These are phyloP conservation scores for Apiospora koreana DNA, from an alignment of 2,329 filamentous ascomycete genomes.

Conservation along the genomic window DNA sequence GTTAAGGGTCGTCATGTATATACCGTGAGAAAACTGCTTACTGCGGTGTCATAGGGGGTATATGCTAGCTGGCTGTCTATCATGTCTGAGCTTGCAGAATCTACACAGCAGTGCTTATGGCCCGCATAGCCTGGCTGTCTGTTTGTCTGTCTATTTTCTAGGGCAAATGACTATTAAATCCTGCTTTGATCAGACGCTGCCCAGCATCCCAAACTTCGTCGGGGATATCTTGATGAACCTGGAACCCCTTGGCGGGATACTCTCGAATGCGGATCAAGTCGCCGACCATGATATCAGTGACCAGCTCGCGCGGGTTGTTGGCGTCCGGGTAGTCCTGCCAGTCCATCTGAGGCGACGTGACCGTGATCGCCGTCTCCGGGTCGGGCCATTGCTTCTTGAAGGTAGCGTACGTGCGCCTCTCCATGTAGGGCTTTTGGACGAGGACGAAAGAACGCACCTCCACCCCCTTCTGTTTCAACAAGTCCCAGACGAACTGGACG, in stretches of 20 bases:
- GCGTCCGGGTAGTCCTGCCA: constrained; percentile 44
- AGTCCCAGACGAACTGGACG: constrained; percentile 42
- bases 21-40: too few species aligned
- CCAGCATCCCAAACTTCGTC: constrained; percentile 42
- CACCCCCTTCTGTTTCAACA: constrained; percentile 33
- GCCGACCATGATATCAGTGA: constrained; percentile 46
- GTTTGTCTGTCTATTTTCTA: constrained; percentile 17
- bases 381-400: constrained; percentile 49
- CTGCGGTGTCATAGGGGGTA: not conserved
- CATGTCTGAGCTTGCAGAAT: too few species aligned
- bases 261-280: constrained; percentile 45
- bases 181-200: constrained; percentile 39
- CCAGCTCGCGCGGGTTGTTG: constrained; percentile 42
- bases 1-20: too few species aligned
- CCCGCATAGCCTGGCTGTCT: too few species aligned
- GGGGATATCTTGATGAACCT: constrained; percentile 45
- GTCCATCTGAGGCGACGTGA: constrained; percentile 41
- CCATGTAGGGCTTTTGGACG: constrained; percentile 53
- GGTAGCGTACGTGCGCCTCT: constrained; percentile 46
- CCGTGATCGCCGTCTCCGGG: constrained; percentile 32
- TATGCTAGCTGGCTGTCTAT: not conserved
- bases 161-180: constrained; percentile 41
- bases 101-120: too few species aligned
- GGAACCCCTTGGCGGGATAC: constrained; percentile 44
- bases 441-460: constrained; percentile 37